Conservation (phyloP, 2,329 filamentous ascomycete species). For the Rosellinia necatrix region DNA sequence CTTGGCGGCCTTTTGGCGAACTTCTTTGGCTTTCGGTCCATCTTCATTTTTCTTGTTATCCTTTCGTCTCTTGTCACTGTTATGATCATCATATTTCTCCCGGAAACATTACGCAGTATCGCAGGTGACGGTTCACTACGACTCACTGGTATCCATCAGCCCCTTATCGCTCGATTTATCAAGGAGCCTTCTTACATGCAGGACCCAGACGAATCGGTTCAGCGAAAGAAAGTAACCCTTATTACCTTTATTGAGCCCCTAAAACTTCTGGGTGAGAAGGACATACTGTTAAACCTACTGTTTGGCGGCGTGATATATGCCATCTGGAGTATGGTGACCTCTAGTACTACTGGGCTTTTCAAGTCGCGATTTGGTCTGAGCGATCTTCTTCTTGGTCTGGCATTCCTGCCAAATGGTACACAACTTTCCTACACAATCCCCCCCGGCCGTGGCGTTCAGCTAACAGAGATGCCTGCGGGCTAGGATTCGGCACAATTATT, state of each 20-base stretch:
- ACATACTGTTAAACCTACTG: slow-evolving; percentile 5
- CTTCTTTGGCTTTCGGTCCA: slow-evolving; percentile 2
- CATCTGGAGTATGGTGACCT: slow-evolving; percentile 14
- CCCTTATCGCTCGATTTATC: slow-evolving; percentile 3
- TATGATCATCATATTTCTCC: slow-evolving; percentile 1
- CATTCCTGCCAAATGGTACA: slow-evolving; percentile 10
- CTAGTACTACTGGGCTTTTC: slow-evolving; percentile 12
- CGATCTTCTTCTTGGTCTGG: slow-evolving; percentile 4
- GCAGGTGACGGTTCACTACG: slow-evolving; percentile 5
- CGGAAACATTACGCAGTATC: slow-evolving; percentile 10
- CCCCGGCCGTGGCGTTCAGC: no score
- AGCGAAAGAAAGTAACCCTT: background rate
- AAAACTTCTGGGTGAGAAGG: slow-evolving; percentile 6
- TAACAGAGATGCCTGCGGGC: no score
- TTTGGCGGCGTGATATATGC: slow-evolving; percentile 9
- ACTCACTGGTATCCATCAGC: slow-evolving; percentile 5
- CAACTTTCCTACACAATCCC: background rate
- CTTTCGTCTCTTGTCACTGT: background rate
- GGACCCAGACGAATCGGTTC: background rate
- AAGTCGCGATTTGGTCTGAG: background rate
- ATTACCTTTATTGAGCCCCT: slow-evolving; percentile 4
- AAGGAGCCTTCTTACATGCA: slow-evolving; percentile 6
- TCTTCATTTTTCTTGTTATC: slow-evolving; percentile 3
- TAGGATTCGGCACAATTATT: slow-evolving; percentile 5
- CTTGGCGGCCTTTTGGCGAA: slow-evolving; percentile 4